Evolutionary conservation across 139 green algal genomes (phyloP), one percentile per base, ranked within the genome.

Genomic region (Micractinium sp.): DNA sequence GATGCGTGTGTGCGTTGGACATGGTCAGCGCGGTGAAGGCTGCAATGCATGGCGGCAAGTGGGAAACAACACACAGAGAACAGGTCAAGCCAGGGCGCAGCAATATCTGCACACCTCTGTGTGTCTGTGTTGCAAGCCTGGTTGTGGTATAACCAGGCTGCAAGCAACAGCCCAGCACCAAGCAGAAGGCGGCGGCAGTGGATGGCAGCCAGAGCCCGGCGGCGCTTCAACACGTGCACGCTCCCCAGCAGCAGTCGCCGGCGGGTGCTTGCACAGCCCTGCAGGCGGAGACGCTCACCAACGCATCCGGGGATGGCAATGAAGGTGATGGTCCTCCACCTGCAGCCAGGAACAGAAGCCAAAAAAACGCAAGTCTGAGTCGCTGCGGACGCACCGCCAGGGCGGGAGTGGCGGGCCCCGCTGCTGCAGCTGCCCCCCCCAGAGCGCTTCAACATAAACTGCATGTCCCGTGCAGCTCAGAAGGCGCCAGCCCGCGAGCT

Each of bases 1-100:
- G 82, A 63, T 87, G 82, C 23, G 63, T 41, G 82, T 87, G 82
- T 38, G 35, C 36, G 82, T 87, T 87, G 63, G 20, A 79, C 33
- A 87, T 47, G 23, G 82, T 87, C 35, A 87, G 23, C 56, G 61
- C 35, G 7, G 22, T 39, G 22, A 87, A 66, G 82, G 63, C 82
- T 82, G 77, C 77, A 27, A 23, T 9, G 9, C 47, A 47, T 85
- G 41, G 35, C 56, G 23, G 23, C 41, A 38, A 41, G 18, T n/a
- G n/a, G n/a, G n/a, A n/a, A n/a, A n/a, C n/a, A n/a, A n/a, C n/a
- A n/a, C n/a, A n/a, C n/a, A n/a, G n/a, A n/a, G n/a, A n/a, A n/a
- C n/a, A n/a, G n/a, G n/a, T n/a, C 27, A 71, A 39, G 22, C 47
- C 5, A 47, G 78, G 18, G 13, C 19, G 71, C 71, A 29, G 31